Conservation (phyloP, 2,329 filamentous ascomycete genomes). For the Cladophialophora psammophila region DNA sequence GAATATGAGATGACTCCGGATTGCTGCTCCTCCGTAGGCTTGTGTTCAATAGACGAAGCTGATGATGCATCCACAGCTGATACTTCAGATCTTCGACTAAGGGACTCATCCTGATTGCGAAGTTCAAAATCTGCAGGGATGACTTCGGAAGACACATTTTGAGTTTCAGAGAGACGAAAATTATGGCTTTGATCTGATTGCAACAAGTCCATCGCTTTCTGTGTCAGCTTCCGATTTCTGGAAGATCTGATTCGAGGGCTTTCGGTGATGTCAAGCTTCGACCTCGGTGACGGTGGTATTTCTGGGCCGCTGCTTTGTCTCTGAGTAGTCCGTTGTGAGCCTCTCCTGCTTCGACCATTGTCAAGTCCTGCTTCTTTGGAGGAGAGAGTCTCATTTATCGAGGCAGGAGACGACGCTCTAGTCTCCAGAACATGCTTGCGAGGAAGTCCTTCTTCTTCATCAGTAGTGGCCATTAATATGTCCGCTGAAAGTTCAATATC, state of each 20-base stretch:
- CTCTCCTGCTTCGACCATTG: not conserved
- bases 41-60: not conserved
- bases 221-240: slow-evolving; percentile 23
- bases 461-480: slow-evolving; percentile 12
- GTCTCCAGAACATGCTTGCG: not conserved
- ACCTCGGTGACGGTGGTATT: not conserved
- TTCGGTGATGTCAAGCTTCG: not conserved
- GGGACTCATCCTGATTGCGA: not conserved
- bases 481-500: not conserved
- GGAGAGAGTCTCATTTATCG: not conserved
- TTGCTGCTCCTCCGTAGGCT: not conserved
- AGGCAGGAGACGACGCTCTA: not conserved
- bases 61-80: not conserved
- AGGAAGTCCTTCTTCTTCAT: slow-evolving; percentile 12
- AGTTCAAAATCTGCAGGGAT: not conserved
- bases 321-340: not conserved
- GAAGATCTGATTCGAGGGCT: not conserved
- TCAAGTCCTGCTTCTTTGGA: not conserved
- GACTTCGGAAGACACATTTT: not conserved
- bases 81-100: not conserved
- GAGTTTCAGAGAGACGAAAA: not conserved
- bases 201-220: slow-evolving; percentile 16
- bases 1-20: not conserved
- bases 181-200: not conserved
- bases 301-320: not conserved